Base-by-base conservation (phyloP, 2,329 filamentous ascomycete species). In the Fusarium albidum region DNA sequence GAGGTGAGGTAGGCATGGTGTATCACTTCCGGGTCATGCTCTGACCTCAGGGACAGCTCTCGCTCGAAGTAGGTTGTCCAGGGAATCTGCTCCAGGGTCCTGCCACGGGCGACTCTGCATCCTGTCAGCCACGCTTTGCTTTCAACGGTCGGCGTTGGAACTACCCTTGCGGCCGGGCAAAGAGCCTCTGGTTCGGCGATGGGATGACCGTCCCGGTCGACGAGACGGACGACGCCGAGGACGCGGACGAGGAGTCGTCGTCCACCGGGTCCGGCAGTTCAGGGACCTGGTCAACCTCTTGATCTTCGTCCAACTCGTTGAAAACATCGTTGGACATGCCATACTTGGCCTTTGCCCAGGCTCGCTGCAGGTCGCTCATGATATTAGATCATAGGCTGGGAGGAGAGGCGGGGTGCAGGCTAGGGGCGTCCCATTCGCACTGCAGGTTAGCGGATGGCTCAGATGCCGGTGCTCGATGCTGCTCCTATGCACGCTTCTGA, bases 51-150 rank as follows among this genome's bases (percentile, higher is more conserved):
- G 67, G 86, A 92, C 49, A 98, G 80, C 71, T 98, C 94, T 66
- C 92, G 87, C 61, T 92, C 86, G 75, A 97, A 98, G 77, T 92
- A 98, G 31, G 90, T 86, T 18, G 91, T 92, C 95, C 95, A 99
- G 28, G 89, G 83, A 17, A 91, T 84, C 49, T 87, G 86, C 38
- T 89, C 83, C 51, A 86, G 72, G 27, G 84, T 80, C 47, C 83
- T 79, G 42, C 82, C 79, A 57, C 79, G 75, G 42, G 77, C 70
- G 55, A 78, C 71, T 42, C 81, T 84, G 68, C 45, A 48, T 43
- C 34, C 27, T 43, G 67, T 70, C 63, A 69, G 70, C 59, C 57
- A 52, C 45, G 55, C 41, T 34, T 52, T 49, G 25, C 21, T 21
- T 44, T 52, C 15, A 54, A 35, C 42, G 47, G 39, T 26, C 37